These are phyloP conservation scores for Phialophora chinensis DNA, from an alignment of 2,329 filamentous ascomycete genomes.

Conservation along the genomic window DNA sequence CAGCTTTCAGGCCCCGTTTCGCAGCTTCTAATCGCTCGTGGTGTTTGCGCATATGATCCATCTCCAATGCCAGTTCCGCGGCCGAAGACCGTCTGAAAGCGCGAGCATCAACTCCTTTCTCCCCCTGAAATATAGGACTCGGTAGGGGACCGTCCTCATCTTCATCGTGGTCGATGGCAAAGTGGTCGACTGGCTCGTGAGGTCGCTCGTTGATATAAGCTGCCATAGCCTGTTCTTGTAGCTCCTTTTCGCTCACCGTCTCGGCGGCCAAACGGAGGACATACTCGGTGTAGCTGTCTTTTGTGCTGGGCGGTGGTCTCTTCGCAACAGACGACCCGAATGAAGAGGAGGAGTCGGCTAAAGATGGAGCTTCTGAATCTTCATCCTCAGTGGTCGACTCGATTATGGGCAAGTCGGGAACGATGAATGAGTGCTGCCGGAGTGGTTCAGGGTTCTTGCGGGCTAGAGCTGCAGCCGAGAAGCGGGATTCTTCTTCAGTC, in stretches of 20 bases:
- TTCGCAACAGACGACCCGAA: conserved; percentile 46
- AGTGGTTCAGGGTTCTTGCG: conserved; percentile 45
- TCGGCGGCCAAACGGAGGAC: conserved; percentile 79
- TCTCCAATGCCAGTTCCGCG: conserved; percentile 68
- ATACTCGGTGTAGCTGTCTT: conserved; percentile 75
- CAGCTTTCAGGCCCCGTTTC: conserved; percentile 49
- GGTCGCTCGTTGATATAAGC: conserved; percentile 57
- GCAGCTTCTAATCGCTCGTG: conserved; percentile 67
- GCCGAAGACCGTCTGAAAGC: conserved; percentile 52
- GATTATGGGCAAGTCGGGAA: conserved; percentile 67
- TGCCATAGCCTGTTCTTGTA: conserved; percentile 68
- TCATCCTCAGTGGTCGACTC: conserved; percentile 63
- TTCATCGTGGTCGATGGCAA: conserved; percentile 48
- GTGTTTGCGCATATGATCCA: conserved; percentile 80
- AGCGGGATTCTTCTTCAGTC: conserved; percentile 51
- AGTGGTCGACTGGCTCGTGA: conserved; percentile 55
- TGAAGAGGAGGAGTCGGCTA: conserved; percentile 48
- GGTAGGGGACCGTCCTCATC: conserved; percentile 43
- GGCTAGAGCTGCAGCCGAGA: conserved; percentile 52
- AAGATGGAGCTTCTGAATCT: conserved; percentile 54
- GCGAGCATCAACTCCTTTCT: conserved; percentile 41
- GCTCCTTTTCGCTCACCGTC: conserved; percentile 73
- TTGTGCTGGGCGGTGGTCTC: conserved; percentile 47
- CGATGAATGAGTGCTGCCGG: conserved; percentile 62
- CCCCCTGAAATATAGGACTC: conserved; percentile 39